Base-by-base conservation (phyloP, 75 land plant species). In the Ceratopteris richardii region DNA sequence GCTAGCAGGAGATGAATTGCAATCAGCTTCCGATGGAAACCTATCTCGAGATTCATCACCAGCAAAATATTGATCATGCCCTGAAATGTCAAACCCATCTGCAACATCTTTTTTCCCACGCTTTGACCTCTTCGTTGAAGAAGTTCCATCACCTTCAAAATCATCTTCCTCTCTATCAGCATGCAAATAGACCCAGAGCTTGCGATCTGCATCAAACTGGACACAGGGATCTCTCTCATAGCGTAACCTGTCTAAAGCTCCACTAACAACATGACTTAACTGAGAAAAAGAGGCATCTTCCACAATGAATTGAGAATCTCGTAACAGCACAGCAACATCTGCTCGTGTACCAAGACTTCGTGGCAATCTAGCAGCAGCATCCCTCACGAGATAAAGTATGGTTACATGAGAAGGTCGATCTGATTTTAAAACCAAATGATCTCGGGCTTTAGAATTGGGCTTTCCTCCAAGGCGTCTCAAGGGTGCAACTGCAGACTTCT, bases 211-310 rank as follows among this genome's bases (percentile, higher is more conserved):
- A 61, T 71, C 73, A 64, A 44, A 71, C 7, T 54, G 51, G 18
- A 71, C 73, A 55, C 73, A 71, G 16, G 73, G 73, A 52, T 71
- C 73, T 48, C 73, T 65, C 69, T 71, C 73, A 37, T 71, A 71
- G 44, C 64, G 73, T 41, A 71, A 22, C 27, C 73, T 55, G 58
- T 71, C 73, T 50, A 71, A 29, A 2, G 73, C 73, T 27, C 73
- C 73, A 37, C 73, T 71, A 19, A 71, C 73, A 22, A 65, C 73
- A 54, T 71, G 73, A 33, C 37, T 33, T 9, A 33, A 9, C 37
- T 33, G 37, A 0, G 61, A 60, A 64, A 64, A 69, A 26, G 73
- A 71, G 18, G 64, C 73, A 33, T 71, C 73, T 36, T 71, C 73
- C 9, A 4, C 37, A 24, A 71, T 63, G 60, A 56, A 71, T 54